phyloP scores from a whole-genome alignment of 352 stramenopile species.

The Phytophthora chlamydospora region DNA sequence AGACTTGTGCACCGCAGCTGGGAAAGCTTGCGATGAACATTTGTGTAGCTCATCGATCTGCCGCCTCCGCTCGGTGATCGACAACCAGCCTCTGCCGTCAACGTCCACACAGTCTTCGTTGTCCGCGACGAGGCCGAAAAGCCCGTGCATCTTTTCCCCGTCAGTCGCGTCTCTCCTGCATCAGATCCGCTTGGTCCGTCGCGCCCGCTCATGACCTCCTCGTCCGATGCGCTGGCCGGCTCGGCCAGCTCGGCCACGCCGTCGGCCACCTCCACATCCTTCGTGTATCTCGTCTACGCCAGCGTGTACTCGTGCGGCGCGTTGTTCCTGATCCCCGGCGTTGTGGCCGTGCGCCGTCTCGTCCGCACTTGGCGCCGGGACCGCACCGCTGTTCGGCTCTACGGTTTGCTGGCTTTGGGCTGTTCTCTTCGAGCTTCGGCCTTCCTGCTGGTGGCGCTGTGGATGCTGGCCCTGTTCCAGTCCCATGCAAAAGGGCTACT shows the following conservation, averaged over 20 bases:
- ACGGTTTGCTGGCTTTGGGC: constrained; percentile 56
- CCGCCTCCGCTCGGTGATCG: too few relatives aligned
- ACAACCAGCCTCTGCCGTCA: too few relatives aligned
- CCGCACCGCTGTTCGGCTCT: constrained; percentile 59
- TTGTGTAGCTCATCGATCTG: too few relatives aligned
- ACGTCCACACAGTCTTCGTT: too few relatives aligned
- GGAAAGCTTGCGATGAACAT: too few relatives aligned
- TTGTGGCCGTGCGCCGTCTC: constrained; percentile 43
- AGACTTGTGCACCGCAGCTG: too few relatives aligned
- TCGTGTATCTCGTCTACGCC: constrained; percentile 57
- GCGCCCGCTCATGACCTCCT: constrained; percentile 1
- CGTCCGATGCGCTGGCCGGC: background rate
- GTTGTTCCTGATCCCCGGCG: constrained; percentile 53
- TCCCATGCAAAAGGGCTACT: constrained; percentile 31
- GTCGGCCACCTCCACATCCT: constrained; percentile 31
- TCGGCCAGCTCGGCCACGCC: constrained; percentile 4
- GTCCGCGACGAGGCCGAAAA: too few relatives aligned
- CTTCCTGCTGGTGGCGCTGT: constrained; percentile 58
- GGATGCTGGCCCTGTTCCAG: constrained; percentile 56
- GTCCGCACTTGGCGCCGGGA: constrained; percentile 50
- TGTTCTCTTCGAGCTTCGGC: constrained; percentile 46
- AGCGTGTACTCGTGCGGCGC: constrained; percentile 56
- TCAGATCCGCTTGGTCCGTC: background rate
- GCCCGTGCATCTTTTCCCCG: too few relatives aligned
- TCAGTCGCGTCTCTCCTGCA: too few relatives aligned